Conservation (phyloP, 768 basidiomycete species). For the Symmetrospora coprosmae region DNA sequence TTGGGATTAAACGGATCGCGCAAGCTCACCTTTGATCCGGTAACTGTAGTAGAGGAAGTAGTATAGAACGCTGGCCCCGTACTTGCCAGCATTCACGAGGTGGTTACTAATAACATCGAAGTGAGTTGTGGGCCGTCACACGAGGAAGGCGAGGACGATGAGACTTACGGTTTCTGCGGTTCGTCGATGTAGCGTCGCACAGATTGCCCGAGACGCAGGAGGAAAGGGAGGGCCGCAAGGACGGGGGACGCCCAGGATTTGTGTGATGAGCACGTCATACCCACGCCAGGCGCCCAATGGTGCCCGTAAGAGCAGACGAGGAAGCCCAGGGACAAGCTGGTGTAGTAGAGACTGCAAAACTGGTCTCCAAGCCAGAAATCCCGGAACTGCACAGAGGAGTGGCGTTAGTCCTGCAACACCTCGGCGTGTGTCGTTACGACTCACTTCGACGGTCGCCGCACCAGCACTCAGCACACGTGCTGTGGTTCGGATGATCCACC, state of each 20-base stretch:
- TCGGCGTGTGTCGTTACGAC: not conserved
- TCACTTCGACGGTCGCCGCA: too few species aligned
- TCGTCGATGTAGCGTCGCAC: constrained; percentile 76
- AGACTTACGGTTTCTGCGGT: constrained; percentile 22
- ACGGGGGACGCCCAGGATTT: constrained; percentile 52
- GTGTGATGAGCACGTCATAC: constrained; percentile 35
- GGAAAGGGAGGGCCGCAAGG: constrained; percentile 50
- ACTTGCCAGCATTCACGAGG: constrained; percentile 61
- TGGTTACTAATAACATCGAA: too few species aligned
- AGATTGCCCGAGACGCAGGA: constrained; percentile 68
- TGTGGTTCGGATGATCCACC: constrained; percentile 82
- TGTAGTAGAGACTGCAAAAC: not conserved
- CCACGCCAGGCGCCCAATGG: constrained; percentile 39
- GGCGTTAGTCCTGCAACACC: not conserved
- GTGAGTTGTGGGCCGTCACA: too few species aligned
- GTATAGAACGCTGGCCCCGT: constrained; percentile 26
- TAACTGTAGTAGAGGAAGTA: constrained; percentile 55
- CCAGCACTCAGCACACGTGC: too few species aligned
- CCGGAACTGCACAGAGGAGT: constrained; percentile 34
- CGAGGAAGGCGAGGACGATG: too few species aligned
- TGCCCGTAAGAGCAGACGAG: constrained; percentile 57
- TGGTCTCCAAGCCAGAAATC: constrained; percentile 41
- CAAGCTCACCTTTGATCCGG: constrained; percentile 59
- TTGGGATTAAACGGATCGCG: too few species aligned
- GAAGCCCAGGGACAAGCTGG: constrained; percentile 31